These are phyloP conservation scores for Amanita thiersii DNA, from an alignment of 768 basidiomycete species.

Conservation along the genomic window DNA sequence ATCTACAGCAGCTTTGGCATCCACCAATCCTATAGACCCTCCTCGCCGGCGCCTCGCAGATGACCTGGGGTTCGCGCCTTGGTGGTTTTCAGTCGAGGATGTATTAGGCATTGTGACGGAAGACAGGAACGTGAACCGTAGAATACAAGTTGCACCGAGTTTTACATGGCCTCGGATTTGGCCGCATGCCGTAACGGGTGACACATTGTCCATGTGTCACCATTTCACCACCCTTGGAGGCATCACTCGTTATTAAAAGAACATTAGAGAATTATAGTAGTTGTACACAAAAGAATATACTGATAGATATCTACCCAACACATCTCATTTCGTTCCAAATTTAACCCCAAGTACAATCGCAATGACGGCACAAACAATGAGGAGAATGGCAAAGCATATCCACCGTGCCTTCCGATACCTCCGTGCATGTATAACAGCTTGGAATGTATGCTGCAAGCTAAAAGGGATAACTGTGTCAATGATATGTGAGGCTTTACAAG, in stretches of 20 bases:
- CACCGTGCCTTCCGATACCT: slow-evolving; percentile 74
- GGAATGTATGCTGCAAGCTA: slow-evolving; percentile 55
- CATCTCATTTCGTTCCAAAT: slow-evolving; percentile 5
- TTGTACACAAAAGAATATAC: too few relatives aligned
- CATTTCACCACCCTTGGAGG: slow-evolving; percentile 1
- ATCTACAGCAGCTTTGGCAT: slow-evolving; percentile 81
- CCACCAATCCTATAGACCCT: slow-evolving; percentile 60
- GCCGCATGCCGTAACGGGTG: slow-evolving; percentile 1
- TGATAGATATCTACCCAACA: too few relatives aligned
- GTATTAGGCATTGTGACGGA: slow-evolving; percentile 7
- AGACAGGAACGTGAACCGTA: neutral
- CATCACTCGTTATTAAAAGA: too few relatives aligned
- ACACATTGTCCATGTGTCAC: neutral
- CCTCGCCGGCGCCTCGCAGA: slow-evolving; percentile 34
- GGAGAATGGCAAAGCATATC: slow-evolving; percentile 69
- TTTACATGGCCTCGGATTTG: slow-evolving; percentile 11
- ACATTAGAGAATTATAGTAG: neutral
- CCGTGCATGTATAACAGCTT: slow-evolving; percentile 55
- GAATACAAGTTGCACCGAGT: slow-evolving; percentile 7
- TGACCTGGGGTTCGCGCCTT: slow-evolving; percentile 24
- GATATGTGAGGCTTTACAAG: neutral
- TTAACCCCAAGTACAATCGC: slow-evolving; percentile 49
- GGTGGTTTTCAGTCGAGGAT: slow-evolving; percentile 4
- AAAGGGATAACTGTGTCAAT: slow-evolving; percentile 5
- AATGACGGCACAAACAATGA: slow-evolving; percentile 48